Evolutionary conservation across 305 asterid genomes (phyloP), one percentile per base, ranked within the genome.

Genomic region (Ruellia speciosa): DNA sequence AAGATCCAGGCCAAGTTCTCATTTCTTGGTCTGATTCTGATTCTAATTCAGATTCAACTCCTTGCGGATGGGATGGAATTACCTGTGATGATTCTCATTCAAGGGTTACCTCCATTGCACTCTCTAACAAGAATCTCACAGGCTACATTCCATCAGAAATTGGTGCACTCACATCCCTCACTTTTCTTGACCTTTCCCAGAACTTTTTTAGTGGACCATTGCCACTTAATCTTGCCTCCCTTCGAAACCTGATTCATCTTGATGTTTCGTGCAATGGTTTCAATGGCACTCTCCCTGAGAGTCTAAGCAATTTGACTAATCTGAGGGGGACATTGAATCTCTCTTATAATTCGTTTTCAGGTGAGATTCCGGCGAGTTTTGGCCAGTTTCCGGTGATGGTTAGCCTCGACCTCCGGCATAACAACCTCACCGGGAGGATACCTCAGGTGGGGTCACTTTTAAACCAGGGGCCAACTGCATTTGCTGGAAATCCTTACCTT

Each of bases 391-490:
- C 96, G 34, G 94, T 86, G 52, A 79, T 77, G 70, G 77, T 92
- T 48, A 88, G 95, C 64, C 75, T 92, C 35, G 96, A 92, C 52
- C 79, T 92, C 54, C 76, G 73, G 66, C 60, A 66, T 41, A 92
- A 92, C 62, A 88, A 92, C 39, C 79, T 92, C 58, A 77, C 81
- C 10, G 99, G 99, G 4, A 88, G 88, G 64, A 76, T 92, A 66
- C 99, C 99, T 62, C 75, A 76, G 74, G 81, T 70, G 62, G 99
- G 95, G 15, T 76, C 96, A 0, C 68, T 92, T 53, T 62, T 88
- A 57, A 92, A 92, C 72, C 99, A 92, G 78, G 99, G 99, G 0
- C 99, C 99, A 43, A 92, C 99, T 35, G 99, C 99, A 17, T 92
- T 92, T 66, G 65, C 90, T 0, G 96, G 94, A 49, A 92, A 92